Percentiles rank a stretch among this genome's conserved stretches.
Evolutionary conservation across 768 basidiomycete genomes (phyloP).

Genomic region (Tulasnella sp.): DNA sequence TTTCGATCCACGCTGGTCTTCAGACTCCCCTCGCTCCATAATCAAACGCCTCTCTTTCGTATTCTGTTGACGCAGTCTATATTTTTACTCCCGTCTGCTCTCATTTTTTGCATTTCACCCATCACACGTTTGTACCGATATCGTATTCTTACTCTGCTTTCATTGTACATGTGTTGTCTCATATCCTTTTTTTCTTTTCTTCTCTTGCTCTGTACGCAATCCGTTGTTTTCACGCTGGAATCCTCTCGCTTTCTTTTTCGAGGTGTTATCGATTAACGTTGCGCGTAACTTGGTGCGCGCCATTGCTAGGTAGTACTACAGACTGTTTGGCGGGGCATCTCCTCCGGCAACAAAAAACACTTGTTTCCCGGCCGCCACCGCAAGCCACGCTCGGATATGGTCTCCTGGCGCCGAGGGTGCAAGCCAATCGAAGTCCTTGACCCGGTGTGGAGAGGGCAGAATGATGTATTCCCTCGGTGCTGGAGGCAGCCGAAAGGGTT

Average conservation of each 20-base stretch:
- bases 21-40: neutral
- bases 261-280: conserved; percentile 25
- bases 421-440: conserved; percentile 76
- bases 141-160: conserved; percentile 6
- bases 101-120: neutral
- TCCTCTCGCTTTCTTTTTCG: neutral
- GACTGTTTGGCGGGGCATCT: neutral
- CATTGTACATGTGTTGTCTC: neutral
- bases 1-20: neutral
- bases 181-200: neutral
- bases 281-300: conserved; percentile 42
- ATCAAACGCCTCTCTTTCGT: neutral
- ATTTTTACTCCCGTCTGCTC: conserved; percentile 10
- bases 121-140: conserved; percentile 12
- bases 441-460: conserved; percentile 56
- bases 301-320: conserved; percentile 46
- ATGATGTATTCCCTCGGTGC: conserved; percentile 59
- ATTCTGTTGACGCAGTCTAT: neutral
- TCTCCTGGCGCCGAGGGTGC: conserved; percentile 42
- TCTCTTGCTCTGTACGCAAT: neutral
- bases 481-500: conserved; percentile 30
- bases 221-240: neutral
- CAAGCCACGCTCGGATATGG: conserved; percentile 52
- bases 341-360: conserved; percentile 42
- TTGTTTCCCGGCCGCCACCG: conserved; percentile 58